A percentile compares a stretch with the other conserved stretches of the same genome.
phyloP scores from a whole-genome alignment of 2,329 filamentous ascomycete genomes.

The Pestalotiopsis sp. region DNA sequence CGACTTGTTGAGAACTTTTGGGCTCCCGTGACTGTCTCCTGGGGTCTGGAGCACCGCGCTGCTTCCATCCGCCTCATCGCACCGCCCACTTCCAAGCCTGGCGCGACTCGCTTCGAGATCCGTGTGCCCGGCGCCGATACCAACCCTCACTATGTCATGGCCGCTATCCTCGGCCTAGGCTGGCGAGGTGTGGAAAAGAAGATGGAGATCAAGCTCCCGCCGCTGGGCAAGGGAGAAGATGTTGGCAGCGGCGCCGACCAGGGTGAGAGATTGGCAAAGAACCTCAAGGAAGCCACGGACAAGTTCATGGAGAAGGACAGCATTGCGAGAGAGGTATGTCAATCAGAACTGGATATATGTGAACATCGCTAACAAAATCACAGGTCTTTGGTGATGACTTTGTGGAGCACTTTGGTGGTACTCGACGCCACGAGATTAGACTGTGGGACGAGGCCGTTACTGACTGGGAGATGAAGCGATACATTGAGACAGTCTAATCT shows the following conservation, averaged over 20 bases:
- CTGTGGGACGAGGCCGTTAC: constrained; percentile 96
- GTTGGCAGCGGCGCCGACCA: constrained; percentile 73
- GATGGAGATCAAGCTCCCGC: constrained; percentile 78
- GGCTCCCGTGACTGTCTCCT: constrained; percentile 96
- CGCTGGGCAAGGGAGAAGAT: constrained; percentile 82
- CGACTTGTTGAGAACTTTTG: constrained; percentile 98
- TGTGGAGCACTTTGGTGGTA: constrained; percentile 93
- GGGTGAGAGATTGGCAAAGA: constrained; percentile 81
- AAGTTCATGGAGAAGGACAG: constrained; percentile 78
- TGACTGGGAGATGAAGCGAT: constrained; percentile 84
- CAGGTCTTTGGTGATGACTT: constrained; percentile 87
- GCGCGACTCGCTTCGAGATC: constrained; percentile 89
- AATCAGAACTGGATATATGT: background rate
- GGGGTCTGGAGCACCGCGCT: constrained; percentile 93
- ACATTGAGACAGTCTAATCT: constrained; percentile 73
- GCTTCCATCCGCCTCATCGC: constrained; percentile 89
- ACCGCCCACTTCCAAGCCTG: constrained; percentile 81
- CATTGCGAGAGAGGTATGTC: constrained; percentile 73
- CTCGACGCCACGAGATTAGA: constrained; percentile 85
- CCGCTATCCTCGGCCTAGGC: constrained; percentile 84
- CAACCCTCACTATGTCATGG: constrained; percentile 85
- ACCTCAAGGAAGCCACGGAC: constrained; percentile 79
- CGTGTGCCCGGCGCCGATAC: constrained; percentile 93
- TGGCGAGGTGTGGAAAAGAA: constrained; percentile 94
- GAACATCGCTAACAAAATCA: background rate